Percentiles rank a stretch among this genome's conserved stretches.
phyloP scores from a whole-genome alignment of 805 yeast species.

The Ogataea trehalophila region DNA sequence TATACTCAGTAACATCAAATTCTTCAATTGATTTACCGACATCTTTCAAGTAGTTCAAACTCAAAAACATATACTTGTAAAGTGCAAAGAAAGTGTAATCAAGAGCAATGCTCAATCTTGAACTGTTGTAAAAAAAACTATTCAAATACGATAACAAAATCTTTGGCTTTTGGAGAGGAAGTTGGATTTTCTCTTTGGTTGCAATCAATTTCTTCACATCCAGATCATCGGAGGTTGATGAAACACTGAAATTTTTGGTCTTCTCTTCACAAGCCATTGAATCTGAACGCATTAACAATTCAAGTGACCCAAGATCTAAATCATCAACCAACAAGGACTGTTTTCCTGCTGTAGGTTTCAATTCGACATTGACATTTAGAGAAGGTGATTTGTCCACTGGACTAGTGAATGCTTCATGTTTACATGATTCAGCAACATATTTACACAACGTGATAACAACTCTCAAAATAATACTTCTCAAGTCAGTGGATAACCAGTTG shows the following conservation, averaged over 20 bases:
- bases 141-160: slow-evolving; percentile 19
- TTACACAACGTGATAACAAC: slow-evolving; percentile 11
- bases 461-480: slow-evolving; percentile 19
- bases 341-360: background rate
- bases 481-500: slow-evolving; percentile 20
- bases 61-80: slow-evolving; percentile 24
- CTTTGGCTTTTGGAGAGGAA: slow-evolving; percentile 13
- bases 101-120: slow-evolving; percentile 22
- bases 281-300: slow-evolving; percentile 8
- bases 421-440: slow-evolving; percentile 9
- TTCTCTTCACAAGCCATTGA: slow-evolving; percentile 1
- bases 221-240: background rate
- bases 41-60: slow-evolving; percentile 13
- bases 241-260: background rate
- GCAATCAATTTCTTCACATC: slow-evolving; percentile 1
- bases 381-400: background rate
- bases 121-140: slow-evolving; percentile 27
- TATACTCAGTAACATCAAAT: slow-evolving; percentile 12
- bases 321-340: slow-evolving; percentile 13
- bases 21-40: slow-evolving; percentile 6
- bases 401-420: background rate
- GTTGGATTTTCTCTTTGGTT: slow-evolving; percentile 7
- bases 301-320: slow-evolving; percentile 12
- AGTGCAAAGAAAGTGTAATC: slow-evolving; percentile 25
- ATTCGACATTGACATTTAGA: too few relatives aligned